Base-by-base conservation (phyloP, 1,139 yeast genomes). In the Ashbya aceris region DNA sequence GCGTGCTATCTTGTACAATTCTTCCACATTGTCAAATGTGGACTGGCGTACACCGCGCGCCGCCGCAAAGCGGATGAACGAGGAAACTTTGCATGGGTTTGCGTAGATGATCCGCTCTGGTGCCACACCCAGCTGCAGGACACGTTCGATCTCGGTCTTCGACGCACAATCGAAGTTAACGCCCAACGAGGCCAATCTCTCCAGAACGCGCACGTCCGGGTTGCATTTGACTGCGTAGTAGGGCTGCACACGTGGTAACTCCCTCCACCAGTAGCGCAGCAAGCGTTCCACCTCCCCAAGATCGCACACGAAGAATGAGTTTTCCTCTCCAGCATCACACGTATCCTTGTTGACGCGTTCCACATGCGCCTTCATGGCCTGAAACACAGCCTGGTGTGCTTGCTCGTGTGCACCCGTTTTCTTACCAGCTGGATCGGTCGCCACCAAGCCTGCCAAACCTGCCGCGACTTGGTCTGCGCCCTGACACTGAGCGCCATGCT, bases 211-310 rank as follows among this genome's bases (percentile, higher is more conserved):
- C 7, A 67, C 51, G 60, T 86, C 79, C 39, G 89, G 84, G 68
- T 91, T 91, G 68, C 97, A 91, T 66, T 91, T 91, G 53, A 91
- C 93, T 23, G 98, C 97, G 64, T 87, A 91, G 62, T 72, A 79
- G 28, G 97, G 96, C 44, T 75, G 74, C 37, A 91, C 79, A 42
- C 79, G 70, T 12, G 96, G 95, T 57, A 91, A 70, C 33, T 68
- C 62, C 13, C 54, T 44, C 28, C 60, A 58, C 97, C 97, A 91
- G 38, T 74, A 67, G 14, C 62, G 49, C 49, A 72, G 73, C 44
- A 87, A 72, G 47, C 79, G 71, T 47, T 69, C 69, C 32, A 91
- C 74, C 54, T 82, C 79, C 27, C 85, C 86, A 47, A 86, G 63
- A 65, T 91, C 96, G 52, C 93, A 86, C 36, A 91, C 86, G 57